Evolutionary conservation across 192 early-diverging fungal genomes (phyloP).

Genomic region (Coemansia erecta): DNA sequence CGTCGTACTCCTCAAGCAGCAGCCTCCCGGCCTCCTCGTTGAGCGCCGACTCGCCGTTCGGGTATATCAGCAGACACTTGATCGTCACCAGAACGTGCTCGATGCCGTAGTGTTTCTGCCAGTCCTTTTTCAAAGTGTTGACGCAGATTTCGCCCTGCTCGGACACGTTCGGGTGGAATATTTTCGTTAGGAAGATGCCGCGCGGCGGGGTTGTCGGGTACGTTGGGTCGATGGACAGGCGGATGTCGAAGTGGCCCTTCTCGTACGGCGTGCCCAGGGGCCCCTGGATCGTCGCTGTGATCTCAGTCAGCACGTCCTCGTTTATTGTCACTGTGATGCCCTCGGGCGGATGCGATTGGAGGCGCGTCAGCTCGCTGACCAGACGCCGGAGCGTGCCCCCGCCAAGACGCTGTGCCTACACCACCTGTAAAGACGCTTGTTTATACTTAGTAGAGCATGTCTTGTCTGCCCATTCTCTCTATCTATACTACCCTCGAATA

Average conservation of each 20-base stretch:
- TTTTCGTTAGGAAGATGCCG: conserved; percentile 88
- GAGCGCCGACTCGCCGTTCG: conserved; percentile 93
- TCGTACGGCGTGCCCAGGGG: conserved; percentile 88
- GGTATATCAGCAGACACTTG: conserved; percentile 91
- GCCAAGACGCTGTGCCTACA: conserved; percentile 37
- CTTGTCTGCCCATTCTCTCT: too few relatives aligned
- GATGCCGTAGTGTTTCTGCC: conserved; percentile 85
- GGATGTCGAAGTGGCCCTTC: conserved; percentile 72
- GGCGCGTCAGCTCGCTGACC: conserved; percentile 56
- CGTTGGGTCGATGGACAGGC: conserved; percentile 64
- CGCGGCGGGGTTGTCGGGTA: conserved; percentile 86
- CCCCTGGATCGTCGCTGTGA: conserved; percentile 82
- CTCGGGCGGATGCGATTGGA: conserved; percentile 69
- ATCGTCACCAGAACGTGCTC: conserved; percentile 86
- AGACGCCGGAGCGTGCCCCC: conserved; percentile 53
- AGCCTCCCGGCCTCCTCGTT: conserved; percentile 94
- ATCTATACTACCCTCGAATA: too few relatives aligned
- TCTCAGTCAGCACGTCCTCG: conserved; percentile 71
- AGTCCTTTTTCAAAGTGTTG: conserved; percentile 94
- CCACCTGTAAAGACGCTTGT: too few relatives aligned
- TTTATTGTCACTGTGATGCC: conserved; percentile 75
- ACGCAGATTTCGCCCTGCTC: conserved; percentile 90
- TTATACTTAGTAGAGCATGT: conserved; percentile 5
- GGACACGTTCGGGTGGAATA: conserved; percentile 96
- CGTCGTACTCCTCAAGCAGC: conserved; percentile 82